These are phyloP conservation scores for Jatropha multifida DNA, from an alignment of 441 rosid species.

Conservation along the genomic window DNA sequence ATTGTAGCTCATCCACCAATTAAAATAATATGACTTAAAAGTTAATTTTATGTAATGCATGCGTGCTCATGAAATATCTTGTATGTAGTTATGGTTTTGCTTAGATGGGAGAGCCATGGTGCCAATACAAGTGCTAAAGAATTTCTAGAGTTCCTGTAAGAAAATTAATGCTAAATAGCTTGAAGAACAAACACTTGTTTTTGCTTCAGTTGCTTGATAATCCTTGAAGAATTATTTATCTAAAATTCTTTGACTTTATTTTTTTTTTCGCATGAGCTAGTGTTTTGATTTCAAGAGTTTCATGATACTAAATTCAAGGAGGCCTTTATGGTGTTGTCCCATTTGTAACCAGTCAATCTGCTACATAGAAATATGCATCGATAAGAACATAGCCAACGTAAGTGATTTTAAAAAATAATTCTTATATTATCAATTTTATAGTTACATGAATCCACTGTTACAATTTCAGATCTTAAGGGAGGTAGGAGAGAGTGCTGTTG, in stretches of 20 bases:
- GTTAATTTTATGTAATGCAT: neutral
- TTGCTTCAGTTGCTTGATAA: neutral
- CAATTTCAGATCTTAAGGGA: constrained; percentile 5
- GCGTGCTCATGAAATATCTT: neutral
- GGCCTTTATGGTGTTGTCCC: constrained; percentile 3
- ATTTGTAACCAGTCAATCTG: constrained; percentile 5
- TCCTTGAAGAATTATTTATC: neutral
- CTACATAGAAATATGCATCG: neutral
- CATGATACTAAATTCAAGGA: neutral
- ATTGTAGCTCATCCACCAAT: too few relatives aligned
- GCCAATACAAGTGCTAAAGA: neutral
- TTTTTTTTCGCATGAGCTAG: neutral
- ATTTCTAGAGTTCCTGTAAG: neutral
- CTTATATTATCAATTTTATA: neutral
- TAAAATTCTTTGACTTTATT: neutral
- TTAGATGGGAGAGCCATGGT: neutral
- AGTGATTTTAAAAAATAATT: neutral
- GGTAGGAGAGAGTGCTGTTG: neutral
- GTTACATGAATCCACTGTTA: neutral
- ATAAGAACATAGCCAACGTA: neutral
- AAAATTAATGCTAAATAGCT: neutral
- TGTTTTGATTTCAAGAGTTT: constrained; percentile 5
- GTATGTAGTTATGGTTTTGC: neutral
- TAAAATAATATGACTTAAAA: neutral
- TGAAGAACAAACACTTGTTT: neutral